Conservation (phyloP, 805 yeast species). For the Zygoascus tannicola region DNA sequence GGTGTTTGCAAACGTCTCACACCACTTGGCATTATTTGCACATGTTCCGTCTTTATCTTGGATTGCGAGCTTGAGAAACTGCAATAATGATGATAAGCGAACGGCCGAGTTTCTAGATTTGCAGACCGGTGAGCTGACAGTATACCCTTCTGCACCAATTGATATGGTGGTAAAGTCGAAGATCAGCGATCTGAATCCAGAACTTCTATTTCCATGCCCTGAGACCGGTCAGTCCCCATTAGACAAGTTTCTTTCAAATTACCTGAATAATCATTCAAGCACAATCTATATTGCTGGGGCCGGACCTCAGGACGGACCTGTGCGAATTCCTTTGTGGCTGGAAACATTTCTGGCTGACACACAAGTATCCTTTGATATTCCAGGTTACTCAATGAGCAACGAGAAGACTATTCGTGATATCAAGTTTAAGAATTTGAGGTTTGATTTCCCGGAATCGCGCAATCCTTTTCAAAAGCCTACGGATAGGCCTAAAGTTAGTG, state of each 20-base stretch:
- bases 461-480: constrained; percentile 9
- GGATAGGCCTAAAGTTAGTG: constrained; percentile 19
- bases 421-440: constrained; percentile 18
- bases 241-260: constrained; percentile 19
- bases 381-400: constrained; percentile 15
- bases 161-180: constrained; percentile 14
- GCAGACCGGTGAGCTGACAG: constrained; percentile 8
- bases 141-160: constrained; percentile 4
- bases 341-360: constrained; percentile 9
- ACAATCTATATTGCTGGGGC: constrained; percentile 18
- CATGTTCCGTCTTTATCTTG: constrained; percentile 23
- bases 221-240: constrained; percentile 20
- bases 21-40: constrained; percentile 13
- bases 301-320: background rate
- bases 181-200: constrained; percentile 17
- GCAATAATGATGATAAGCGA: constrained; percentile 10
- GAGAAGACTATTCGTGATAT: constrained; percentile 22
- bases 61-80: constrained; percentile 24
- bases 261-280: constrained; percentile 20
- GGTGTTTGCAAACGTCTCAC: background rate
- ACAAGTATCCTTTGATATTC: constrained; percentile 12
- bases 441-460: constrained; percentile 12
- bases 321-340: constrained; percentile 15
- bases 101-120: constrained; percentile 16
- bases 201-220: constrained; percentile 18